These are phyloP conservation scores for Pythium plurisporium DNA, from an alignment of 352 stramenopile genomes.

Conservation along the genomic window DNA sequence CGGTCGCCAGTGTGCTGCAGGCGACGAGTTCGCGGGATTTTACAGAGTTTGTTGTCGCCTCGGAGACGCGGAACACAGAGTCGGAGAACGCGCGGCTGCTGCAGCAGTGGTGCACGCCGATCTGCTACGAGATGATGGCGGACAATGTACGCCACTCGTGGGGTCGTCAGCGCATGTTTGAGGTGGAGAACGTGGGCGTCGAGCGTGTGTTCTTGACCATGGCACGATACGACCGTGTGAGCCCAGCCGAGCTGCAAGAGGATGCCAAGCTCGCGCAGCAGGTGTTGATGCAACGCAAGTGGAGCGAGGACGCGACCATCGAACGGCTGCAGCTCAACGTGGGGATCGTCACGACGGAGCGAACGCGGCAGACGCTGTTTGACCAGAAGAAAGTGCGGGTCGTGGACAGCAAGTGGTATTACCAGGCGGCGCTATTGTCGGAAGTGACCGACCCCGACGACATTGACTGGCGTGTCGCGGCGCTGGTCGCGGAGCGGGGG, in stretches of 20 bases:
- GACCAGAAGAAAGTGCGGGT: conserved; percentile 13
- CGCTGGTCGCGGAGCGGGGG: conserved; percentile 10
- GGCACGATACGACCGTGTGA: conserved; percentile 15
- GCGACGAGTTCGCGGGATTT: conserved; percentile 16
- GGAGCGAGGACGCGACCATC: conserved; percentile 10
- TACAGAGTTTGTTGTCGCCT: neutral
- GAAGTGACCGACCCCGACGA: conserved; percentile 4
- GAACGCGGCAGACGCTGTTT: conserved; percentile 2
- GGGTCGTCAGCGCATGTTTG: conserved; percentile 9
- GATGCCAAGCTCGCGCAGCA: conserved; percentile 16
- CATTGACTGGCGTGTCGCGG: conserved; percentile 17
- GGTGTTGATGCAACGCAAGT: conserved; percentile 11
- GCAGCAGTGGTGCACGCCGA: conserved; percentile 14
- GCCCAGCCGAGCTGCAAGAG: neutral
- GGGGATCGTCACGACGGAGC: conserved; percentile 8
- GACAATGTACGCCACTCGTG: conserved; percentile 18
- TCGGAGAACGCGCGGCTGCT: conserved; percentile 5
- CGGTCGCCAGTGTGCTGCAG: conserved; percentile 10
- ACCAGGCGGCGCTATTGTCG: conserved; percentile 14
- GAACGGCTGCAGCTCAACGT: conserved; percentile 21
- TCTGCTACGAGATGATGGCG: conserved; percentile 9
- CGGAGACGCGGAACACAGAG: neutral
- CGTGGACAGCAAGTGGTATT: conserved; percentile 16
- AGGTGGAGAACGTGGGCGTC: conserved; percentile 7
- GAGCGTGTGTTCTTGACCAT: conserved; percentile 5